These are phyloP conservation scores for Trypanosomatidae sp. DNA, from an alignment of 208 protist genomes.

Conservation along the genomic window DNA sequence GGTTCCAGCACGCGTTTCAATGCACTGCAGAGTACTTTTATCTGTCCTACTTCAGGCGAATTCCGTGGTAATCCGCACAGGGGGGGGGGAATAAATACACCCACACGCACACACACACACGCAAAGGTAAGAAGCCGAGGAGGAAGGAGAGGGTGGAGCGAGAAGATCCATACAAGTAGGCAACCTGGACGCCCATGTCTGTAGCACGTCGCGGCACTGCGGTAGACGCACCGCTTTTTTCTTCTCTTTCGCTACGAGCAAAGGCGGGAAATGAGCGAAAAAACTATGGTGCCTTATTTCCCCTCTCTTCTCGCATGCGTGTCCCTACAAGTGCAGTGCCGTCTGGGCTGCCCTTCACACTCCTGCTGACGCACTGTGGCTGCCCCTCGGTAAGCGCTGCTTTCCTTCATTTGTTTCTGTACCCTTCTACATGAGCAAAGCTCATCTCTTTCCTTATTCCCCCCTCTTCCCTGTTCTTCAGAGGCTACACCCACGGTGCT, in stretches of 20 bases:
- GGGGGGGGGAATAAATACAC: not conserved
- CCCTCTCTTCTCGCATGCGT: not conserved
- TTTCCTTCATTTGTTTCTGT: not conserved
- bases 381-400: not conserved
- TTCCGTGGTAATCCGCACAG: not conserved
- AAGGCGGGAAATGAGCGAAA: not conserved
- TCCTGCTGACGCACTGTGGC: not conserved
- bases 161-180: not conserved
- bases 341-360: not conserved
- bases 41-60: not conserved
- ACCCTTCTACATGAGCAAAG: not conserved
- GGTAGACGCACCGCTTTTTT: not conserved
- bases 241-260: not conserved
- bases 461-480: not conserved
- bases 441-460: not conserved
- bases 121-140: not conserved
- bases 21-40: not conserved
- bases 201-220: not conserved
- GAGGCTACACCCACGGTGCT: not conserved
- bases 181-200: not conserved
- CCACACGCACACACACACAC: not conserved
- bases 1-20: not conserved
- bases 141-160: not conserved
- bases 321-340: not conserved
- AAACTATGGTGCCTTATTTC: not conserved